Base-by-base conservation (phyloP, 2,329 filamentous ascomycete species). In the Talaromyces piceae region DNA sequence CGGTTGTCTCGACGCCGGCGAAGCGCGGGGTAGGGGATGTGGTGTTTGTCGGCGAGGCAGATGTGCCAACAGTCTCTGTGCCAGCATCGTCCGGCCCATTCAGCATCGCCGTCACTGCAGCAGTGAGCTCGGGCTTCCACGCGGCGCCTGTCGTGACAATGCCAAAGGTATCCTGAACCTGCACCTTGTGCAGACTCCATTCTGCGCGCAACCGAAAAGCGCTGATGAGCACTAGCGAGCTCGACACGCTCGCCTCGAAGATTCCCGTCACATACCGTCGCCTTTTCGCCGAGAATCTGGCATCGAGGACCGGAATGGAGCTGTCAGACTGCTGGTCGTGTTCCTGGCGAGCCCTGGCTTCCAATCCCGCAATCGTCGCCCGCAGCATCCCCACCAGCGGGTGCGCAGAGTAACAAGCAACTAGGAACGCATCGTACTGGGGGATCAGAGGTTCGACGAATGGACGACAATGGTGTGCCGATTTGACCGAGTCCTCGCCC, bases 391-490 rank as follows among this genome's bases (percentile, higher is more conserved):
- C 67, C 0, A 95, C 87, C 0, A 96, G 77, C 0, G 86, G 83
- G 63, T 96, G 90, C 1, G 86, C 82, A 54, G 87, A 93, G 72
- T 88, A 97, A 71, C 91, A 96, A 18, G 90, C 90, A 2, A 96
- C 79, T 0, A 96, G 77, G 55, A 94, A 84, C n/a, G 78, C 89
- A 62, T 93, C 83, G 66, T 88, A 55, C 55, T 66, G 23, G 30
- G 65, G 30, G 13, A 68, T 50, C 12, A 71, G 54, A 1, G 73
- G 64, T 23, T 71, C 64, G 5, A 87, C 64, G 53, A 81, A 73
- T 1, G 74, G 70, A 13, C 84, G 71, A 47, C 88, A 87, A 51
- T 81, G 77, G 1, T 77, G 63, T 1, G 82, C 78, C 58, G 86
- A 91, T 47, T 73, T 66, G 1, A 71, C 66, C 5, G 90, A 84